Evolutionary conservation across 768 basidiomycete species (phyloP).

Genomic region (Dioszegia crocea): DNA sequence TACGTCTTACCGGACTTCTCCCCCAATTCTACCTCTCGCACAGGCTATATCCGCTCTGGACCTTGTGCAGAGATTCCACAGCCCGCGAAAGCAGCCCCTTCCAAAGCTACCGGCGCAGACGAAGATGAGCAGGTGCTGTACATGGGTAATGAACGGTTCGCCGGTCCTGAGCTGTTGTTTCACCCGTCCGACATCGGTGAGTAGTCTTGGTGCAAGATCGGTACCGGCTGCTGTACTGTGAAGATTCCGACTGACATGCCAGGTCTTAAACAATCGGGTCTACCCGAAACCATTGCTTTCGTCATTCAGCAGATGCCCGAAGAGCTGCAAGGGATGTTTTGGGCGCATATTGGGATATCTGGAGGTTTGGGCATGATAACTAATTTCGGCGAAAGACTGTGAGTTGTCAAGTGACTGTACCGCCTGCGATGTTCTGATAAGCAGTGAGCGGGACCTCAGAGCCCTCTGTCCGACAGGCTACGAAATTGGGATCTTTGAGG

Average conservation of each 20-base stretch:
- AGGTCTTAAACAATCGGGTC: conserved; percentile 66
- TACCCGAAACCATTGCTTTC: conserved; percentile 68
- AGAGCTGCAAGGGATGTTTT: conserved; percentile 88
- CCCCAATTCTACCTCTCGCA: conserved; percentile 51
- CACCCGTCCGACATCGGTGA: conserved; percentile 78
- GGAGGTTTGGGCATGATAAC: conserved; percentile 76
- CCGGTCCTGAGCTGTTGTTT: conserved; percentile 88
- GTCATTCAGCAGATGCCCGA: conserved; percentile 71
- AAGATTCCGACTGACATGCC: background rate
- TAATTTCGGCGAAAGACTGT: conserved; percentile 74
- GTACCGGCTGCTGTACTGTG: background rate
- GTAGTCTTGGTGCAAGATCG: too few relatives aligned
- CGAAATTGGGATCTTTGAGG: conserved; percentile 68
- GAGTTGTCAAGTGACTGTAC: too few relatives aligned
- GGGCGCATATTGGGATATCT: conserved; percentile 85
- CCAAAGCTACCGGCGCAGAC: background rate
- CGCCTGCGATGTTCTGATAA: too few relatives aligned
- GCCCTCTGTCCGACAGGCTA: conserved; percentile 76
- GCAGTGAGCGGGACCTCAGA: conserved; percentile 71
- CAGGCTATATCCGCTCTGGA: conserved; percentile 54
- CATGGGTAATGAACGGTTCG: conserved; percentile 88
- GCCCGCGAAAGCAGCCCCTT: conserved; percentile 9
- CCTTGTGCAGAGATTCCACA: conserved; percentile 16
- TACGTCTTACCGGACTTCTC: conserved; percentile 85
- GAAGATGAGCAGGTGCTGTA: conserved; percentile 58